phyloP scores from a whole-genome alignment of 495 filamentous ascomycete species.

The Saxispiralis lemnorum region DNA sequence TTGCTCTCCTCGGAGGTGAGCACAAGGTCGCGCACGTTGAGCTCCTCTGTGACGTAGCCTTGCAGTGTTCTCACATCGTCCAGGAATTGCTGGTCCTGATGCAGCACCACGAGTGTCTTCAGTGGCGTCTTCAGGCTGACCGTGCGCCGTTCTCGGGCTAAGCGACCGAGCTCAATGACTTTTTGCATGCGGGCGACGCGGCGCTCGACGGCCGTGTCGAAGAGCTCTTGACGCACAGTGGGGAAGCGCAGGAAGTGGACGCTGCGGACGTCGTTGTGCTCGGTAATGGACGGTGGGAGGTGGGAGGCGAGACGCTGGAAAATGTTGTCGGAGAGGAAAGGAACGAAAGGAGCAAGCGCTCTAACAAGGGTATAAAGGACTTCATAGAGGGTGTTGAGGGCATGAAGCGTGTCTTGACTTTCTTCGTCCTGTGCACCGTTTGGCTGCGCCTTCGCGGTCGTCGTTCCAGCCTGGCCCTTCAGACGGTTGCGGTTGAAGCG shows the following conservation, averaged over 20 bases:
- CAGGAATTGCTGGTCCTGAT: constrained; percentile 64
- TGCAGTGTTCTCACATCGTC: constrained; percentile 73
- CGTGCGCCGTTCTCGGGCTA: constrained; percentile 67
- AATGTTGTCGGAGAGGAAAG: constrained; percentile 89
- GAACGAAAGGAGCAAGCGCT: constrained; percentile 82
- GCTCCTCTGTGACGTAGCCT: constrained; percentile 70
- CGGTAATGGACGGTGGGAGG: constrained; percentile 46
- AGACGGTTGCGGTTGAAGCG: constrained; percentile 92
- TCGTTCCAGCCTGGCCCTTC: constrained; percentile 53
- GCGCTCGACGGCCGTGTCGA: constrained; percentile 71
- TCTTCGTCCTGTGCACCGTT: constrained; percentile 12
- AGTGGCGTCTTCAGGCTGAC: constrained; percentile 80
- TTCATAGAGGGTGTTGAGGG: constrained; percentile 92
- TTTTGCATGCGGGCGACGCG: constrained; percentile 82
- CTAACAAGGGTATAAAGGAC: constrained; percentile 77
- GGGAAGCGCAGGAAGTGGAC: constrained; percentile 91
- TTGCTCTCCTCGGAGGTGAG: constrained; percentile 72
- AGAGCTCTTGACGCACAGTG: constrained; percentile 69
- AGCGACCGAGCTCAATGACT: constrained; percentile 76
- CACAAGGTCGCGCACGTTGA: constrained; percentile 76
- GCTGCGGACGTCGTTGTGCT: constrained; percentile 50
- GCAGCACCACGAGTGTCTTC: constrained; percentile 78
- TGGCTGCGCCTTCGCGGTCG: constrained; percentile 43
- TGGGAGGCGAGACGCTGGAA: constrained; percentile 71
- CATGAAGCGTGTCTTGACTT: constrained; percentile 56